Percentiles rank a stretch among this genome's conserved stretches.
Evolutionary conservation across 2,329 filamentous ascomycete species (phyloP).

Genomic region (Polytolypa hystricis): DNA sequence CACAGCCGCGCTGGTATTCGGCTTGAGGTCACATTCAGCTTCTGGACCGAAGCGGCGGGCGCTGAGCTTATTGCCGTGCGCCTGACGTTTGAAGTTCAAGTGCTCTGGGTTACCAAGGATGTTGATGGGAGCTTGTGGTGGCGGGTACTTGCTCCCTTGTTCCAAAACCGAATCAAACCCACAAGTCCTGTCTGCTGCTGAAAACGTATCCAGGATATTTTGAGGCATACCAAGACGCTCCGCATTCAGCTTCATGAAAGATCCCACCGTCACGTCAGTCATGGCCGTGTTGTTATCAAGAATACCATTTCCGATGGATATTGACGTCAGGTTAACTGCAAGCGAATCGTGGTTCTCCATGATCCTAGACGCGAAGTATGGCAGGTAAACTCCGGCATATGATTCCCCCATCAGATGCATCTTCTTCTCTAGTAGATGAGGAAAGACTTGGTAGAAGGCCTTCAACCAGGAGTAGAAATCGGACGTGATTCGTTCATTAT

Average conservation of each 20-base stretch:
- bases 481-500: conserved; percentile 19
- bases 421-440: conserved; percentile 21
- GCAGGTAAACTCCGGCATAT: conserved; percentile 28
- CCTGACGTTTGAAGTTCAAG: conserved; percentile 18
- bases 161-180: conserved; percentile 22
- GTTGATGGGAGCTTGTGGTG: conserved; percentile 19
- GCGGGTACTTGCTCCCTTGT: conserved; percentile 21
- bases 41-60: conserved; percentile 5
- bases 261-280: conserved; percentile 20
- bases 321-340: conserved; percentile 23
- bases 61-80: not conserved
- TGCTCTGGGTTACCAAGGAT: conserved; percentile 24
- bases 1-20: conserved; percentile 18
- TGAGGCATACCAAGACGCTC: conserved; percentile 17
- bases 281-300: conserved; percentile 27
- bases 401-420: conserved; percentile 30
- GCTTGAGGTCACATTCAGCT: conserved; percentile 17
- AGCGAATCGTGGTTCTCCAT: conserved; percentile 18
- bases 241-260: conserved; percentile 20
- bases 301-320: conserved; percentile 27
- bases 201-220: conserved; percentile 20
- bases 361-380: conserved; percentile 25
- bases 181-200: conserved; percentile 21
- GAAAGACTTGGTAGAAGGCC: conserved; percentile 21
- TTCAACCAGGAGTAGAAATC: conserved; percentile 24